Evolutionary conservation across 345 rosid species (phyloP), one percentile per base, ranked within the genome.

Genomic region (Rhodamnia argentea): DNA sequence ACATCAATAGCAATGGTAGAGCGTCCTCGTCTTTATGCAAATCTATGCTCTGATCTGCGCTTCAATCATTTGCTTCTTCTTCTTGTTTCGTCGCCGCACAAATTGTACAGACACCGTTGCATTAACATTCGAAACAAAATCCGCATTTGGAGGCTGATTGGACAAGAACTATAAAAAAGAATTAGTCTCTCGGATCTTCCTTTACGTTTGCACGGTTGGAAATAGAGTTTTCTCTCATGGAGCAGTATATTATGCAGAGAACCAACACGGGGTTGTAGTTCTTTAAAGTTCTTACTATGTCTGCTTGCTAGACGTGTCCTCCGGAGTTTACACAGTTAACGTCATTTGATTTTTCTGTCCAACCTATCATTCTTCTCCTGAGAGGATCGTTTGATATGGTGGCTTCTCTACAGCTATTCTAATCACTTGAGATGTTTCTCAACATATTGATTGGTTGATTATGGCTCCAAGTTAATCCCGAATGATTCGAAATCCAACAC

Each of bases 101-200:
- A 60, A 12, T 60, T 60, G 37, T n/a, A n/a, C 37, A 3, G 0
- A 13, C 4, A 0, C 0, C 4, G 10, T 60, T 13, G 10, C 13
- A 60, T 0, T n/a, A 37, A 5, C 70, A 60, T 60, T 60, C n/a
- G 70, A 60, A 60, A 60, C 37, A n/a, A 60, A 60, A 60, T n/a
- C 3, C 2, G 2, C 10, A 60, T 1, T 60, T n/a, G 18, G 37
- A n/a, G 20, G 6, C n/a, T 60, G 18, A 29, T 14, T 62, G 75
- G 18, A 62, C 40, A 27, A 27, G 16, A 62, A 62, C 10, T 5
- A 5, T 15, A 16, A 62, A 20, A 29, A 7, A 27, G 2, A 5
- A 62, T 62, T 62, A 20, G 75, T 20, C 29, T 57, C 29, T 62
- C 22, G 4, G 20, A 62, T 62, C 13, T 10, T 7, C 20, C 16